Base-by-base conservation (phyloP, 768 basidiomycete genomes). In the Lactifluus subvellereus region DNA sequence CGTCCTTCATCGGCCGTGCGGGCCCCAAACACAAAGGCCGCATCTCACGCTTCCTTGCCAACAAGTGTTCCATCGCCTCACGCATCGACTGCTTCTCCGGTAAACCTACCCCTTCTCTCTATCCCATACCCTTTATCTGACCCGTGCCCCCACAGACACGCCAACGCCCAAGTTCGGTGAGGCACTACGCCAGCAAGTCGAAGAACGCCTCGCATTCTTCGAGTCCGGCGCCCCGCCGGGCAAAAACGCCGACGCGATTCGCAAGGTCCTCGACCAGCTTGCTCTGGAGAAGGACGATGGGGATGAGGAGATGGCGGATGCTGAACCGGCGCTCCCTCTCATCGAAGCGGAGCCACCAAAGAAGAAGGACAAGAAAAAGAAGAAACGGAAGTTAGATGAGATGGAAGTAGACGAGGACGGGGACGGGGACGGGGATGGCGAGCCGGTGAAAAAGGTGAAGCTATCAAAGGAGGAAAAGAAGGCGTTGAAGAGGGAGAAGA, bases 1-100 rank as follows among this genome's bases (percentile, higher is more conserved):
- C 94, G 20, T 82, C 94, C 1, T 98, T 97, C 79, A 98, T 98
- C 73, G 94, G 94, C 11, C 90, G 94, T 49, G 96, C 96, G 5
- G 91, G 87, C 18, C 82, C 93, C 48, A 96, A 94, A 75, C 85
- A 91, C 81, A 98, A 98, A 80, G 96, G 96, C 10, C 88, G 96
- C 59, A 98, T 98, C 72, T 97, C 95, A 4, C 88, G 96, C n/a
- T 98, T 98, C 84, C 80, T 98, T 8, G 96, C 96, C 43, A 98
- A 98, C 82, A 98, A 98, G 76, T 94, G 93, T 72, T 95, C 94
- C 59, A 98, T 98, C 69, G 96, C 96, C 2, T 91, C 93, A 16
- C 83, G 96, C 59, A 98, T 98, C 75, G 96, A 98, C 73, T 98
- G 94, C 74, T 98, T 90, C 72, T 80, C 88, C 2, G 91, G 91